A percentile compares a stretch with the other conserved stretches of the same genome.
phyloP scores from a whole-genome alignment of 1,139 yeast genomes.

The Zygosaccharomyces sapae region DNA sequence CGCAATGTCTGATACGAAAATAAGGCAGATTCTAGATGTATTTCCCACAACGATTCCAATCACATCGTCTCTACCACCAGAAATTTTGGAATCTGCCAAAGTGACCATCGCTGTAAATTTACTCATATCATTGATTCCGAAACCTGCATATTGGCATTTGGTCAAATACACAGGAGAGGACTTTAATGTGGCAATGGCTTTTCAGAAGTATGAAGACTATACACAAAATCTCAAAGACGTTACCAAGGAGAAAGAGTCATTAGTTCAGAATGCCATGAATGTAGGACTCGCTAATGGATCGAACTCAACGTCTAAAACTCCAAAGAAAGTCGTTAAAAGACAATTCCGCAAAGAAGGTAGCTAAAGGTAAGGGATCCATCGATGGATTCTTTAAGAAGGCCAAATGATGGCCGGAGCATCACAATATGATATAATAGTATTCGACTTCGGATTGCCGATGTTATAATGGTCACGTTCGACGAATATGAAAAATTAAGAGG shows the following conservation, averaged over 20 bases:
- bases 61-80: conserved; percentile 23
- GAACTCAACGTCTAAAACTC: conserved; percentile 6
- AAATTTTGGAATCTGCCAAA: conserved; percentile 20
- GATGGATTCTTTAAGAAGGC: conserved; percentile 52
- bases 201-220: conserved; percentile 16
- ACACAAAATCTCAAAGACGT: conserved; percentile 9
- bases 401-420: no score
- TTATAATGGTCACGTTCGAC: not conserved
- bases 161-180: conserved; percentile 7
- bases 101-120: conserved; percentile 26
- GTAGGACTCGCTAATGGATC: conserved; percentile 8
- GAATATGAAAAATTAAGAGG: not conserved
- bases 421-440: no score
- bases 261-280: conserved; percentile 29
- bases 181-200: conserved; percentile 14
- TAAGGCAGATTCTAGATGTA: conserved; percentile 34
- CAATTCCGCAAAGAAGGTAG: conserved; percentile 40
- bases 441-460: not conserved
- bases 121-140: conserved; percentile 31
- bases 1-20: conserved; percentile 39
- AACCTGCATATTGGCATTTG: conserved; percentile 21
- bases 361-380: conserved; percentile 58
- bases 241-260: conserved; percentile 23
- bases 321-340: conserved; percentile 26
- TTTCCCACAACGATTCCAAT: conserved; percentile 36